Conservation (phyloP, 2,329 filamentous ascomycete species). For the Trichoderma oligosporum region DNA sequence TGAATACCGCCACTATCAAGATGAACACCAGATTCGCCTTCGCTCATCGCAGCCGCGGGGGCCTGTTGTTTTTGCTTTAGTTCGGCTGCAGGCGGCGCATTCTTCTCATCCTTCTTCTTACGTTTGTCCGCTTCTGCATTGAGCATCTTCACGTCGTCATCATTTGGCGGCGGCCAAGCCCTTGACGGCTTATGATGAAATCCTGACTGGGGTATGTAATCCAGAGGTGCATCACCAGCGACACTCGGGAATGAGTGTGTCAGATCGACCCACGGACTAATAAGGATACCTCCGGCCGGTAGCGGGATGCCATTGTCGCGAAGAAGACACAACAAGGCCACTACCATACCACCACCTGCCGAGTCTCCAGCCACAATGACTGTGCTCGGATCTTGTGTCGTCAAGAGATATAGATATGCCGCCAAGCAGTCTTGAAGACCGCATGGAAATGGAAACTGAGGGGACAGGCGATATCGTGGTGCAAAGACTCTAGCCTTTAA, state of each 20-base stretch:
- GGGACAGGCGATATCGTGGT: conserved; percentile 79
- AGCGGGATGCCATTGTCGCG: conserved; percentile 79
- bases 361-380: conserved; percentile 91
- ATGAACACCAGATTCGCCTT: conserved; percentile 23
- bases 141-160: conserved; percentile 63
- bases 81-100: conserved; percentile 23
- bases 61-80: conserved; percentile 35
- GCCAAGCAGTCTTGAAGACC: conserved; percentile 86
- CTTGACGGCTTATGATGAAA: conserved; percentile 87
- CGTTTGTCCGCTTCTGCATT: conserved; percentile 48
- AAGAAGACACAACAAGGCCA: conserved; percentile 74
- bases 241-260: conserved; percentile 95
- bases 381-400: conserved; percentile 69
- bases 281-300: conserved; percentile 83
- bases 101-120: conserved; percentile 27
- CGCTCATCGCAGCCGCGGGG: conserved; percentile 30
- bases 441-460: conserved; percentile 94
- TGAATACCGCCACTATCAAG: conserved; percentile 30
- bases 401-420: conserved; percentile 78
- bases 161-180: conserved; percentile 89
- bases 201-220: conserved; percentile 84
- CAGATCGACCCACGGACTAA: conserved; percentile 94
- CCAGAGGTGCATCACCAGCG: conserved; percentile 64
- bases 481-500: conserved; percentile 86
- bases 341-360: conserved; percentile 84